Base-by-base conservation (phyloP, 345 rosid genomes). In the Aquilaria yunnanensis region DNA sequence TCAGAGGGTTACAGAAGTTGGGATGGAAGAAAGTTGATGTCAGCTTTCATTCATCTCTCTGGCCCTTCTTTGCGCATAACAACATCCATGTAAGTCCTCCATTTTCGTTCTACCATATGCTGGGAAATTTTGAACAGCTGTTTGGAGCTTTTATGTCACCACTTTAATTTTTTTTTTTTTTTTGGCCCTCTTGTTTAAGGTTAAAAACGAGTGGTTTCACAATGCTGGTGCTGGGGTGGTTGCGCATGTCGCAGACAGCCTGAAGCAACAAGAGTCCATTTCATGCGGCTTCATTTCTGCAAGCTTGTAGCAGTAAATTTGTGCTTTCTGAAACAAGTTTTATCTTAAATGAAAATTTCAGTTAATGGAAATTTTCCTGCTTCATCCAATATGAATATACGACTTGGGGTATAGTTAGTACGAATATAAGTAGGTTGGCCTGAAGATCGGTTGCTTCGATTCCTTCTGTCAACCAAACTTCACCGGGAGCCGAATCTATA, bases 21-120 rank as follows among this genome's bases (percentile, higher is more conserved):
- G 97, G 97, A 57, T 93, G 99, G 99, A 93, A 78, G 68, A 93
- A 90, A 77, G 92, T 93, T 2, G 99, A 90, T 67, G 99, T 94
- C 76, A 94, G 95, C 78, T 90, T 94, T 73, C 97, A 88, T 70
- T 90, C 97, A 0, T 75, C 99, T 0, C 70, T 86, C 66, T 94
- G 92, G 99, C 92, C 97, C 37, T 94, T 88, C 81, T 83, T 90
- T 61, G 99, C 99, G 32, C 97, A 94, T 61, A 90, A 94, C 75
- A 90, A 94, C 74, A 88, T 94, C 46, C 97, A 94, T 32, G 99
- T 90, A 80, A 56, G 3, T 16, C 53, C 63, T 62, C 57, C 12
- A 61, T 52, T 61, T 45, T 2, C 43, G 55, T 59, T 30, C 65
- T 62, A 12, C 31, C 52, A 59, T 45, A 51, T 55, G 32, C 43